Percentiles rank a stretch among this genome's conserved stretches.
Evolutionary conservation across 2,329 filamentous ascomycete species (phyloP).

Genomic region (Lachnellula arida): DNA sequence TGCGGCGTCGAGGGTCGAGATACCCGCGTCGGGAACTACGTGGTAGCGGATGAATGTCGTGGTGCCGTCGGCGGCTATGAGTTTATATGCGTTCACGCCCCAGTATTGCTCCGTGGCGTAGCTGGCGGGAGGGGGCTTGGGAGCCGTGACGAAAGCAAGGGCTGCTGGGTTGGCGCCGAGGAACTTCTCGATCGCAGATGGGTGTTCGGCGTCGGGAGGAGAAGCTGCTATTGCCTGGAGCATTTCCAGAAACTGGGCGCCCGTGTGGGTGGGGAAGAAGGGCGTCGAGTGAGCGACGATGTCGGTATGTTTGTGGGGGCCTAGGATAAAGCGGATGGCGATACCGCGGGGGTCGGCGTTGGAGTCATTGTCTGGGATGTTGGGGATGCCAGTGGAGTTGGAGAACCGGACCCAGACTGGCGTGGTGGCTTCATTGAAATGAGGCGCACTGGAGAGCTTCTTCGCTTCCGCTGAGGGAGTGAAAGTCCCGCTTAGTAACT

Average conservation of each 20-base stretch:
- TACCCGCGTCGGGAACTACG: conserved; percentile 42
- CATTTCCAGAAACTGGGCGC: conserved; percentile 48
- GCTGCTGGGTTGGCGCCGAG: conserved; percentile 44
- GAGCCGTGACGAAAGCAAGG: conserved; percentile 41
- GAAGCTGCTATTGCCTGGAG: conserved; percentile 37
- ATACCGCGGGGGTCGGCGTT: conserved; percentile 46
- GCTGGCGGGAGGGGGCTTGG: conserved; percentile 46
- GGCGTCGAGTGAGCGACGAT: conserved; percentile 49
- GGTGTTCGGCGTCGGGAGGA: conserved; percentile 23
- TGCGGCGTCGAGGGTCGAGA: conserved; percentile 36
- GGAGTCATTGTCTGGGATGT: conserved; percentile 44
- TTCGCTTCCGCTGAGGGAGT: conserved; percentile 41
- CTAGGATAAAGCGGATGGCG: conserved; percentile 44
- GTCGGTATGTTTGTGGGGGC: conserved; percentile 48
- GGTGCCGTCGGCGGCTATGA: conserved; percentile 37
- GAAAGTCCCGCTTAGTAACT: conserved; percentile 48
- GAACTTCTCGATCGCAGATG: conserved; percentile 35
- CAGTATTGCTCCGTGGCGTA: conserved; percentile 47
- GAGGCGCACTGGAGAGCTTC: conserved; percentile 42
- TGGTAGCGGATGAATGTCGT: conserved; percentile 45
- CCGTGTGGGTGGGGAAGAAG: conserved; percentile 48
- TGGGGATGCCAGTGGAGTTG: conserved; percentile 45
- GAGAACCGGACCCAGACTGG: conserved; percentile 45
- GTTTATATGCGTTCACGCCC: conserved; percentile 45
- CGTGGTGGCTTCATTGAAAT: conserved; percentile 43